phyloP scores from a whole-genome alignment of 1,139 yeast genomes.

The Protomyces gravidus region DNA sequence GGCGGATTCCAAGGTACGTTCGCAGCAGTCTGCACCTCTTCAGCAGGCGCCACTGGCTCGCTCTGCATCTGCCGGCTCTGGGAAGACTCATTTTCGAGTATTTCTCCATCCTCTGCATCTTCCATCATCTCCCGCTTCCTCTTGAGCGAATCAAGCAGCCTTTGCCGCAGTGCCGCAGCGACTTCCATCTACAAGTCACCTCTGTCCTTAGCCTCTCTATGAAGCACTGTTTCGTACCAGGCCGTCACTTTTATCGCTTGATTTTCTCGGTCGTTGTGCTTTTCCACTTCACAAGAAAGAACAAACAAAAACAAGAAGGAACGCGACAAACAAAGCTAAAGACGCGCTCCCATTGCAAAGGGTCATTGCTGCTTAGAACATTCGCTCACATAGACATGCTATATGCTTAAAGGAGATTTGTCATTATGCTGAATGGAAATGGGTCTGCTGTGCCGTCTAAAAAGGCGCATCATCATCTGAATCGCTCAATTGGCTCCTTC shows the following conservation, averaged over 20 bases:
- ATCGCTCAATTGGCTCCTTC: conserved; percentile 8
- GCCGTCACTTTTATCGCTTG: too few species aligned
- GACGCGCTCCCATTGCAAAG: background rate
- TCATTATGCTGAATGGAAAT: too few species aligned
- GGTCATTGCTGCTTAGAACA: background rate
- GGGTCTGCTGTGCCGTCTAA: too few species aligned
- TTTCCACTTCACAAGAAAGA: too few species aligned
- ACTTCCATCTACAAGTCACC: too few species aligned
- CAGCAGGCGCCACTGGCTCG: background rate
- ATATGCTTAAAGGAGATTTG: too few species aligned
- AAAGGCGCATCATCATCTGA: background rate
- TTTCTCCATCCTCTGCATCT: background rate
- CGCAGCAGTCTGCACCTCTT: background rate
- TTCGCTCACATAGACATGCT: too few species aligned
- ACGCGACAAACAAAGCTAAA: background rate
- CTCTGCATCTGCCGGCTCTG: background rate
- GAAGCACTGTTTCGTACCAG: too few species aligned
- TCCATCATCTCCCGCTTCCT: background rate
- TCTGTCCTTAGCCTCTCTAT: too few species aligned
- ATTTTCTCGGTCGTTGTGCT: too few species aligned
- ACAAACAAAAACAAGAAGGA: background rate
- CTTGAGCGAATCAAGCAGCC: background rate
- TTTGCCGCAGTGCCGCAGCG: background rate
- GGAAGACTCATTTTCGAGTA: background rate
- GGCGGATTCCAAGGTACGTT: background rate